phyloP scores from a whole-genome alignment of 345 rosid species.

The Citropsis articulata region DNA sequence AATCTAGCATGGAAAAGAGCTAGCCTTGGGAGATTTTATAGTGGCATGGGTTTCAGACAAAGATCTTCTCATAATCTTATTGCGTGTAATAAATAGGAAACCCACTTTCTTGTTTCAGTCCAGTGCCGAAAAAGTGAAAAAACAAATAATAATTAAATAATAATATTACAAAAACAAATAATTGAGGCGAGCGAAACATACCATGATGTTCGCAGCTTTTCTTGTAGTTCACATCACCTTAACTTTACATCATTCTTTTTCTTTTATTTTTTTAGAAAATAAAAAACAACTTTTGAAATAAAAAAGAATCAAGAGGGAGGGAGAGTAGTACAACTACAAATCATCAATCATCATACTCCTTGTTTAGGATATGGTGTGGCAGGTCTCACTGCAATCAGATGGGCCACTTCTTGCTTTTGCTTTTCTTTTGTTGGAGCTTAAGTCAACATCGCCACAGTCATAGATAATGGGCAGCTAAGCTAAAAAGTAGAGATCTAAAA shows the following conservation, averaged over 20 bases:
- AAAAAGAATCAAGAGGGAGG: background rate
- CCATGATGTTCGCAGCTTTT: constrained; percentile 29
- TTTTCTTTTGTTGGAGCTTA: constrained; percentile 7
- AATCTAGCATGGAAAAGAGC: background rate
- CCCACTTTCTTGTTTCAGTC: constrained; percentile 6
- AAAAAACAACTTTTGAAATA: background rate
- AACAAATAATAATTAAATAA: background rate
- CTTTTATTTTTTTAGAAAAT: background rate
- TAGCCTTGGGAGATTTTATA: constrained; percentile 25
- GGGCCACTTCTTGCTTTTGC: constrained; percentile 23
- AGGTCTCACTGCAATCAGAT: constrained; percentile 19
- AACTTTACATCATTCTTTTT: background rate
- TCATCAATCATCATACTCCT: background rate
- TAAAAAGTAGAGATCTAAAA: no score
- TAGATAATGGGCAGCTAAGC: background rate
- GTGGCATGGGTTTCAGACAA: constrained; percentile 21
- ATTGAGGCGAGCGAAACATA: constrained; percentile 24
- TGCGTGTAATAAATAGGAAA: constrained; percentile 16
- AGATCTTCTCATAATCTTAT: constrained; percentile 12
- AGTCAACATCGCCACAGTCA: constrained; percentile 18
- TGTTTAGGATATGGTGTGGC: constrained; percentile 24
- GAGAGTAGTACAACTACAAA: background rate
- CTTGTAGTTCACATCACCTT: constrained; percentile 22
- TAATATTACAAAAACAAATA: no score
- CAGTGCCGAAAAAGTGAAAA: background rate